Percentiles rank a stretch among this genome's conserved stretches.
Evolutionary conservation across 164 flowering plant species (phyloP).

Genomic region (Aristolochia californica): DNA sequence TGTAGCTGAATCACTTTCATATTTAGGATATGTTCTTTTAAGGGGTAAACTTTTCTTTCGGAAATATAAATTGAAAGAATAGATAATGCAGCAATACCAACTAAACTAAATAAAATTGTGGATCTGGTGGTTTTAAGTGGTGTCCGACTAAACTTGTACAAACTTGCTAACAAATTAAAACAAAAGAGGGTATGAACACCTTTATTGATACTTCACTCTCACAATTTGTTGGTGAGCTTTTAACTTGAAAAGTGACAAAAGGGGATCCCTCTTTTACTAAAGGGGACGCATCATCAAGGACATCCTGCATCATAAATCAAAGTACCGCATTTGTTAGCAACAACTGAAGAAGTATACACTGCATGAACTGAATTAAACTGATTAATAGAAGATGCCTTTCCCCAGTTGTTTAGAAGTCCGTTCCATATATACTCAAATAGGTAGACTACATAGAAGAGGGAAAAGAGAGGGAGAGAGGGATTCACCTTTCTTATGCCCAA

Average conservation of each 20-base stretch:
- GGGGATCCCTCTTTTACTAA: conserved; percentile 16
- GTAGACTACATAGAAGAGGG: too few species aligned
- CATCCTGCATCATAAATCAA: conserved; percentile 20
- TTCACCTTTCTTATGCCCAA: conserved; percentile 38
- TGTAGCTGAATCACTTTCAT: too few species aligned
- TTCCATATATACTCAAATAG: too few species aligned
- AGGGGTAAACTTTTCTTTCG: too few species aligned
- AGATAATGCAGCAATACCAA: too few species aligned
- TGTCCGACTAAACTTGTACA: neutral
- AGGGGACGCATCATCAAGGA: conserved; percentile 10
- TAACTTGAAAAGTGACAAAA: conserved; percentile 34
- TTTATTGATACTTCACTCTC: conserved; percentile 40
- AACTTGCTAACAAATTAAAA: neutral
- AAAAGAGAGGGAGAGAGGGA: too few species aligned
- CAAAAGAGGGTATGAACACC: conserved; percentile 26
- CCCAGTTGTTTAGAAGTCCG: too few species aligned
- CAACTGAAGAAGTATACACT: neutral
- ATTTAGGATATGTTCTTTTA: too few species aligned
- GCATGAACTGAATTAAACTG: neutral
- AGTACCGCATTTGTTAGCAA: neutral
- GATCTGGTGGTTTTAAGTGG: too few species aligned
- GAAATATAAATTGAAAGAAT: too few species aligned
- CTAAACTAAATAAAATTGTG: too few species aligned
- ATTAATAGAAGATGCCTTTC: too few species aligned
- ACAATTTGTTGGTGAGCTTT: conserved; percentile 19